phyloP scores from a whole-genome alignment of 768 basidiomycete genomes.

The Solioccasus polychromus region DNA sequence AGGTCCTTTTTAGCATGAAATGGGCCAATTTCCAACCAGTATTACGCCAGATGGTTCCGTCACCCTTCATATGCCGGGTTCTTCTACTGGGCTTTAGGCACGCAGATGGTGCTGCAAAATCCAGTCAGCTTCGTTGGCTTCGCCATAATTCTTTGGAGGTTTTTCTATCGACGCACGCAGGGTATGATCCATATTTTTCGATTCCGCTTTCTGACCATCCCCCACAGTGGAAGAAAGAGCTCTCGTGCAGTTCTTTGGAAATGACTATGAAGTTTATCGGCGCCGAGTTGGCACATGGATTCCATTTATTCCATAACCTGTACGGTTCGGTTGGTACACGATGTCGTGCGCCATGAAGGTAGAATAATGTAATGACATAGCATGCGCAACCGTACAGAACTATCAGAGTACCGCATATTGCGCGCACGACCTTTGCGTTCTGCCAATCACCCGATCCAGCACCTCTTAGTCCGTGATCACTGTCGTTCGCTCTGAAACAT shows the following conservation, averaged over 20 bases:
- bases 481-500: conserved; percentile 81
- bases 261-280: conserved; percentile 78
- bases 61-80: conserved; percentile 98
- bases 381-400: conserved; percentile 28
- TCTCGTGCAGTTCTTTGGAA: conserved; percentile 85
- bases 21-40: neutral
- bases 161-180: conserved; percentile 79
- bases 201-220: conserved; percentile 5
- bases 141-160: conserved; percentile 69
- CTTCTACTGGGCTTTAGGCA: conserved; percentile 97
- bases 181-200: conserved; percentile 46
- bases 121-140: conserved; percentile 69
- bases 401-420: conserved; percentile 19
- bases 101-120: conserved; percentile 90
- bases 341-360: neutral
- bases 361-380: conserved; percentile 14
- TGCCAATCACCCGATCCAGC: conserved; percentile 9
- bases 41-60: conserved; percentile 47
- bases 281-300: conserved; percentile 80
- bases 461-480: conserved; percentile 41
- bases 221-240: conserved; percentile 73
- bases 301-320: conserved; percentile 68
- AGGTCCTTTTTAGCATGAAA: conserved; percentile 27
- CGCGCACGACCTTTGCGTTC: too few relatives aligned
- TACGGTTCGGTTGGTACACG: neutral